Evolutionary conservation across 2,329 filamentous ascomycete genomes (phyloP), one percentile per base, ranked within the genome.

Genomic region (Sordariomycetes sp.): DNA sequence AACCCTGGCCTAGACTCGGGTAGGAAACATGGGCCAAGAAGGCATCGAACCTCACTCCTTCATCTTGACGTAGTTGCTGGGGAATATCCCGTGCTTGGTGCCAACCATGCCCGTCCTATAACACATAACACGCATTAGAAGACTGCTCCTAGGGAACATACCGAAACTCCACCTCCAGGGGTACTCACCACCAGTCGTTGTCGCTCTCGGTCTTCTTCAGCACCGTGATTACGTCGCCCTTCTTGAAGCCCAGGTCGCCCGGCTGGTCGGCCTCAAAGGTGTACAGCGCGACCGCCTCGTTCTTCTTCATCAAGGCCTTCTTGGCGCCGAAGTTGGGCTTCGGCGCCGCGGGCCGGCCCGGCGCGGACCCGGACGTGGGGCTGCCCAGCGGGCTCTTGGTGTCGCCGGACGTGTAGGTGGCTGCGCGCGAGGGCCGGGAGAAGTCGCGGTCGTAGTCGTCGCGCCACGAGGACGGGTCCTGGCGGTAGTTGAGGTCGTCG

Each of bases 211-310:
- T 97, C 72, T 89, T 88, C 77, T 99, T 97, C 59, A 96, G 71
- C 59, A 99, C 91, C 1, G 91, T 97, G 63, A 99, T 97, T 59
- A 97, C 73, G 34, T 99, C 94, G 22, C 94, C 94, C 79, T 99
- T 99, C 76, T 96, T 96, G 74, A 99, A 99, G 0, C 87, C 90
- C 59, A 97, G 71, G 70, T 99, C 93, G 4, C 93, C 93, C 0
- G 90, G 85, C 71, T 97, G 92, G 66, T 96, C 93, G 0, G 91
- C 87, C 62, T 97, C 93, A 68, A 99, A 99, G 2, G 89, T 96
- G 72, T 89, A 97, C 61, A 97, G 78, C 2, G 94, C 94, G 22
- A 97, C 79, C 0, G 91, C 94, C 72, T 97, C 90, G 64, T 97
- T 91, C 64, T 81, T 79, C 68, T 79, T 81, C 60, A 85, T 67